Conservation (phyloP, 2,329 filamentous ascomycete species). For the Scedosporium apiospermum region DNA sequence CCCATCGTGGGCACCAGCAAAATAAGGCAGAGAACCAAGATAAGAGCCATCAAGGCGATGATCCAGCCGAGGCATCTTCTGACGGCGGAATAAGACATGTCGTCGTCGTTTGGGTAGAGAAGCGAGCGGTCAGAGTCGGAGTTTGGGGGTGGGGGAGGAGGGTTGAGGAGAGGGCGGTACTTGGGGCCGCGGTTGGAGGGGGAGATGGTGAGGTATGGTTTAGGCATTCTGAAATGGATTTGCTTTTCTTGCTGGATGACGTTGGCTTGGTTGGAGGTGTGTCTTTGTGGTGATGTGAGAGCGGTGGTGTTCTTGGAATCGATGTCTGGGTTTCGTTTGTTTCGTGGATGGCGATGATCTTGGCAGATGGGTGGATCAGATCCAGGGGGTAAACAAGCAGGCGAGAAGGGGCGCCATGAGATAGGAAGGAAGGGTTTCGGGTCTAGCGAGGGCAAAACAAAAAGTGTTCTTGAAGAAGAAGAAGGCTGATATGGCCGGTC, state of each 20-base stretch:
- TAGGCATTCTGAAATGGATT: background rate
- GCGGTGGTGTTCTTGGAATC: too few relatives aligned
- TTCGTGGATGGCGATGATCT: too few relatives aligned
- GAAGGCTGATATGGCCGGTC: too few relatives aligned
- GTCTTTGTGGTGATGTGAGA: background rate
- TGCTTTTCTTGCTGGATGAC: too few relatives aligned
- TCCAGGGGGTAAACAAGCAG: too few relatives aligned
- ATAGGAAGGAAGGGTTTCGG: too few relatives aligned
- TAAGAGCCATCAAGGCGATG: background rate
- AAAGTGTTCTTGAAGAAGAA: too few relatives aligned
- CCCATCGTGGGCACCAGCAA: background rate
- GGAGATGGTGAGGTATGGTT: background rate
- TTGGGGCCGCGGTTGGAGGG: slow-evolving; percentile 2
- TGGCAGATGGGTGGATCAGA: too few relatives aligned
- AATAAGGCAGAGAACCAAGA: background rate
- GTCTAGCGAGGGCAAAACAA: too few relatives aligned
- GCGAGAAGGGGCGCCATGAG: too few relatives aligned
- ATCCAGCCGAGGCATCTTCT: background rate
- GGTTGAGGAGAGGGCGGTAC: background rate
- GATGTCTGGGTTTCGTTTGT: too few relatives aligned
- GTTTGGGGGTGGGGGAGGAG: background rate
- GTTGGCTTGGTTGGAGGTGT: background rate
- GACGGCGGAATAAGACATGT: background rate
- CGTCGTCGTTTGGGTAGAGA: background rate
- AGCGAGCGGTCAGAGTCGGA: background rate